Evolutionary conservation across 352 stramenopile genomes (phyloP).

Genomic region (Pythium monospermum): DNA sequence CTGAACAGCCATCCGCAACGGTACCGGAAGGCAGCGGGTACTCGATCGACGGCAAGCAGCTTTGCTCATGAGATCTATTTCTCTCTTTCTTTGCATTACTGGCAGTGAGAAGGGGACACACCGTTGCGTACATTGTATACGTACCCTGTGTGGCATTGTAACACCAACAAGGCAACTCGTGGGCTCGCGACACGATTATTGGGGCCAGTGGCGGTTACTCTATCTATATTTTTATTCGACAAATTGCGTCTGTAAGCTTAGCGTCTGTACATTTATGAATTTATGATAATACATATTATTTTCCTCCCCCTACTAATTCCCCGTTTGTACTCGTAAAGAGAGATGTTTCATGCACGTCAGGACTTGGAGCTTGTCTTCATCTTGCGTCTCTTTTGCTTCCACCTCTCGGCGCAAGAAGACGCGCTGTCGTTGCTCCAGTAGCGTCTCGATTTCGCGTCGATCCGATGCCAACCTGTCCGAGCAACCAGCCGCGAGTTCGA

Average conservation of each 20-base stretch:
- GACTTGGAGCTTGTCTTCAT: conserved; percentile 49
- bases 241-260: conserved; percentile 27
- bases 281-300: conserved; percentile 4
- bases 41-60: conserved; percentile 69
- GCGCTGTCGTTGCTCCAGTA: conserved; percentile 32
- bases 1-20: conserved; percentile 7
- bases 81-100: conserved; percentile 24
- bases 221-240: conserved; percentile 26
- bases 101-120: conserved; percentile 27
- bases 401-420: conserved; percentile 39
- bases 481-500: conserved; percentile 31
- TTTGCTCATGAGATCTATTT: conserved; percentile 77
- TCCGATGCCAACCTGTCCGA: conserved; percentile 47
- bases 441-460: conserved; percentile 35
- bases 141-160: conserved; percentile 8
- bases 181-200: too few relatives aligned
- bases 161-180: conserved; percentile 3
- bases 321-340: conserved; percentile 38
- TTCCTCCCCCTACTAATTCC: too few relatives aligned
- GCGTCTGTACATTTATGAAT: conserved; percentile 22
- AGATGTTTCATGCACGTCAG: conserved; percentile 74
- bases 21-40: conserved; percentile 26
- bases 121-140: conserved; percentile 9
- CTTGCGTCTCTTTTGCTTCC: conserved; percentile 27
- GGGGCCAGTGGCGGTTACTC: too few relatives aligned